phyloP scores from a whole-genome alignment of 2,329 filamentous ascomycete genomes.

The Penicillium polonicum region DNA sequence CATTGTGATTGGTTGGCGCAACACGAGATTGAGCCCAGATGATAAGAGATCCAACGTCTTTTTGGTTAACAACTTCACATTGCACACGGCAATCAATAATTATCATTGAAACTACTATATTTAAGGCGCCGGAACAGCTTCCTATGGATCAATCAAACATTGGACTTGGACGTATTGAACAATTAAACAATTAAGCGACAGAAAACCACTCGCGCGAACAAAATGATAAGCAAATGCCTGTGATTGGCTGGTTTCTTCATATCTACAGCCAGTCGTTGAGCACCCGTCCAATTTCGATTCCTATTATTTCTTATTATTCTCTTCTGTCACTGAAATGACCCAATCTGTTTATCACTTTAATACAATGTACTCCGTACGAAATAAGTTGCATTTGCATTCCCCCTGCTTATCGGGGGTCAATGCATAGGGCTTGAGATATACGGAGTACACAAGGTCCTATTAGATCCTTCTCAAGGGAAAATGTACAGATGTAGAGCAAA shows the following conservation, averaged over 20 bases:
- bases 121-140: too few species aligned
- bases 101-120: not conserved
- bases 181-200: not conserved
- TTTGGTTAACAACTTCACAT: not conserved
- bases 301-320: conserved; percentile 17
- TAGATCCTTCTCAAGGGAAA: not conserved
- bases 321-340: conserved; percentile 18
- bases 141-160: not conserved
- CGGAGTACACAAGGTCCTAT: not conserved
- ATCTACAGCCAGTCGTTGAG: conserved; percentile 31
- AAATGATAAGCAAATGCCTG: conserved; percentile 18
- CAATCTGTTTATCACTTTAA: conserved; percentile 15
- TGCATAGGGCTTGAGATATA: not conserved
- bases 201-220: not conserved
- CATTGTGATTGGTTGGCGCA: conserved; percentile 14
- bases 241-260: conserved; percentile 31
- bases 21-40: not conserved
- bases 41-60: conserved; percentile 16
- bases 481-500: not conserved
- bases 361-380: not conserved
- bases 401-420: conserved; percentile 17
- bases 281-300: conserved; percentile 1
- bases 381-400: not conserved
- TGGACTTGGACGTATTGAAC: not conserved
- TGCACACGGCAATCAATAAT: not conserved